Evolutionary conservation across 2,329 filamentous ascomycete genomes (phyloP).

Genomic region (Sporothrix schenckii): DNA sequence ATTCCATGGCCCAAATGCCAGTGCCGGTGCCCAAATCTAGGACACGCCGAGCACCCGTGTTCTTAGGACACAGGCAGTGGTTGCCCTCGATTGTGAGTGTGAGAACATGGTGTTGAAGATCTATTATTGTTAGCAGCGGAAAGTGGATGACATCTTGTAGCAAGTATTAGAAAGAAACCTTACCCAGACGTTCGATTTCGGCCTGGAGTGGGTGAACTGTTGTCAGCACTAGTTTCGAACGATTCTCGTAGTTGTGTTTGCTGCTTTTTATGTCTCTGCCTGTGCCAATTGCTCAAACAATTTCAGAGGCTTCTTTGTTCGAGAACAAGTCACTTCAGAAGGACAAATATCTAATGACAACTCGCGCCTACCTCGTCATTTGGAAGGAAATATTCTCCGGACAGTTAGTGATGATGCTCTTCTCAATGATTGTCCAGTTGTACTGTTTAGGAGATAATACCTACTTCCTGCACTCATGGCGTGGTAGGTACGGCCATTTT

Average conservation of each 20-base stretch:
- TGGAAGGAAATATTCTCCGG: constrained; percentile 36
- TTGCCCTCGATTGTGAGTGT: constrained; percentile 35
- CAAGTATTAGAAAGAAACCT: background rate
- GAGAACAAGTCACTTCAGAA: background rate
- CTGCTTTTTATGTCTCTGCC: background rate
- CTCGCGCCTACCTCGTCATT: constrained; percentile 36
- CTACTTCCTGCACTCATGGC: constrained; percentile 39
- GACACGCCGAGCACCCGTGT: constrained; percentile 35
- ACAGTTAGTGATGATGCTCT: constrained; percentile 18
- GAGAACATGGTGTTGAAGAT: constrained; percentile 36
- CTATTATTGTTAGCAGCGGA: constrained; percentile 22
- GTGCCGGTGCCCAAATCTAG: constrained; percentile 38
- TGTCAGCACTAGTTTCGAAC: background rate
- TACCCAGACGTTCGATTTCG: constrained; percentile 37
- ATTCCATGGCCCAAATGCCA: constrained; percentile 39
- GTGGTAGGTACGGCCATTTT: constrained; percentile 39
- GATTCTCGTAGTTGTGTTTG: background rate
- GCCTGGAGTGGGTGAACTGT: constrained; percentile 13
- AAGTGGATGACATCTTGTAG: background rate
- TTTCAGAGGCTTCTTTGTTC: too few species aligned
- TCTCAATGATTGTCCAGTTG: too few species aligned
- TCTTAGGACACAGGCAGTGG: constrained; percentile 35
- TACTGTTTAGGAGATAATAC: background rate
- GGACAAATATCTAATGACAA: background rate
- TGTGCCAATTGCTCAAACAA: too few species aligned